phyloP scores from a whole-genome alignment of 257 asterid genomes.

The Scutellaria minor region DNA sequence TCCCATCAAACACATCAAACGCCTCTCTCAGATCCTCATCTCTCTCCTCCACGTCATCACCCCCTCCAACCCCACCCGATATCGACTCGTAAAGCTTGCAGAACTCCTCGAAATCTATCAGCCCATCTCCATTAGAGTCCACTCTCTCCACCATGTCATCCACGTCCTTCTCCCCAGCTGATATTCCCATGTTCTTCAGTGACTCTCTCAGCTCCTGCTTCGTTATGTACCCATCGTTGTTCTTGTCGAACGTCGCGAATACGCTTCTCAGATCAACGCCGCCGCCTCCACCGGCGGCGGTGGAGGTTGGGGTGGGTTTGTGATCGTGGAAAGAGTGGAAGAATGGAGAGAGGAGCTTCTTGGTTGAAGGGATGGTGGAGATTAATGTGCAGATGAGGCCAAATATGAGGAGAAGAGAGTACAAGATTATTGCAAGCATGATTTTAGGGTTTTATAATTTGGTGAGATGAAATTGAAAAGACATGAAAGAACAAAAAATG shows the following conservation, averaged over 20 bases:
- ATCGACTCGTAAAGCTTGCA: conserved; percentile 56
- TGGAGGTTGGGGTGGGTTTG: background rate
- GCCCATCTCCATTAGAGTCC: conserved; percentile 74
- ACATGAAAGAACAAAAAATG: conserved; percentile 5
- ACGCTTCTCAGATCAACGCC: conserved; percentile 39
- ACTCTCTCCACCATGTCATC: conserved; percentile 70
- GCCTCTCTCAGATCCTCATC: conserved; percentile 69
- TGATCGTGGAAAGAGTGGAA: conserved; percentile 28
- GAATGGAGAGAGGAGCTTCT: conserved; percentile 40
- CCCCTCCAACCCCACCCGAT: conserved; percentile 23
- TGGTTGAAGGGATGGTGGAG: conserved; percentile 49
- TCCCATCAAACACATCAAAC: conserved; percentile 77
- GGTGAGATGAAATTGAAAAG: conserved; percentile 8
- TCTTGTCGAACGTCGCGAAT: conserved; percentile 83
- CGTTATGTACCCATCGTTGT: conserved; percentile 77
- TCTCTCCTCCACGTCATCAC: conserved; percentile 31
- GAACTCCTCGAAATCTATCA: conserved; percentile 79
- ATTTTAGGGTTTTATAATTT: background rate
- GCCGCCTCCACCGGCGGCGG: background rate
- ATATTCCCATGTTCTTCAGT: conserved; percentile 67
- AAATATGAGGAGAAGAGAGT: conserved; percentile 53
- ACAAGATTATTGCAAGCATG: conserved; percentile 52
- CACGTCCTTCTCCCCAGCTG: conserved; percentile 60
- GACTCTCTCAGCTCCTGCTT: conserved; percentile 67
- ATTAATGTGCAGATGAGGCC: conserved; percentile 50